Evolutionary conservation across 371 early-diverging fungal genomes (phyloP).

Genomic region (Nematocida sp.): DNA sequence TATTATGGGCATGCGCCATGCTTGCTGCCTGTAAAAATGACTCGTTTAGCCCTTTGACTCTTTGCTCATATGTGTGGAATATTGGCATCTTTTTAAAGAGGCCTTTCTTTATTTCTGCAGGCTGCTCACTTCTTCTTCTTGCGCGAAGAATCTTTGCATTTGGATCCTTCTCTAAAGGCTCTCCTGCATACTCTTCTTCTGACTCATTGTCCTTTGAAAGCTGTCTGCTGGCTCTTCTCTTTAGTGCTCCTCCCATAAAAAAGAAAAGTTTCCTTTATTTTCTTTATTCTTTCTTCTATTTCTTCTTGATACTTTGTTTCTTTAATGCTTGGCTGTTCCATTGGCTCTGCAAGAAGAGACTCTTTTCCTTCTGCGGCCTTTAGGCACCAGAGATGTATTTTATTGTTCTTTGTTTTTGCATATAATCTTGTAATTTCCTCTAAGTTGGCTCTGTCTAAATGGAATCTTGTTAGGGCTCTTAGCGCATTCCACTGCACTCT

Average conservation of each 20-base stretch:
- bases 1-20: slow-evolving; percentile 12
- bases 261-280: slow-evolving; percentile 39
- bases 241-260: slow-evolving; percentile 49
- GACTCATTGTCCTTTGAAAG: neutral
- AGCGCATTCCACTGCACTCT: slow-evolving; percentile 43
- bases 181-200: neutral
- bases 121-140: slow-evolving; percentile 31
- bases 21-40: slow-evolving; percentile 42
- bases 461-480: slow-evolving; percentile 4
- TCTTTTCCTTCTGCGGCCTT: slow-evolving; percentile 11
- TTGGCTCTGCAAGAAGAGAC: neutral
- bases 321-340: neutral
- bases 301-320: slow-evolving; percentile 12
- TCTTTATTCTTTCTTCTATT: neutral
- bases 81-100: neutral
- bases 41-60: slow-evolving; percentile 40
- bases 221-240: slow-evolving; percentile 32
- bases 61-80: slow-evolving; percentile 13
- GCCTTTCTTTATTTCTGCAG: neutral
- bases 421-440: neutral
- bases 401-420: slow-evolving; percentile 6
- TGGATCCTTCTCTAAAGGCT: slow-evolving; percentile 9
- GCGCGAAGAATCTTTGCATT: slow-evolving; percentile 43
- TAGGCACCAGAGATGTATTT: slow-evolving; percentile 32
- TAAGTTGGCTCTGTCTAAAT: neutral